Percentiles rank a stretch among this genome's conserved stretches.
Conservation (phyloP, 2,329 filamentous ascomycete species). For the Penicillium sp. region DNA sequence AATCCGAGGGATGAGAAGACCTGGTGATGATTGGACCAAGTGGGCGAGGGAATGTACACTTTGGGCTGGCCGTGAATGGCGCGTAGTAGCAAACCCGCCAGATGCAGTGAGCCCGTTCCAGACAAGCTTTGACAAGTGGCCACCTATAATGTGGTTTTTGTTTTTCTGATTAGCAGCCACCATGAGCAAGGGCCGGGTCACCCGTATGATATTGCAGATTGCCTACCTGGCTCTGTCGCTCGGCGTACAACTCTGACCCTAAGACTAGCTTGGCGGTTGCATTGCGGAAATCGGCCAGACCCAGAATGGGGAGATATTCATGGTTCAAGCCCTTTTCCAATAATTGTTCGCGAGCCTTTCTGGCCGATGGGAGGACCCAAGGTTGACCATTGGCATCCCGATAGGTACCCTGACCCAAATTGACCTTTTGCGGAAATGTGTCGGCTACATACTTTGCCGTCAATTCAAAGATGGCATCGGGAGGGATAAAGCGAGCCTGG, state of each 20-base stretch:
- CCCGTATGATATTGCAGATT: no score
- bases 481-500: slow-evolving; percentile 14
- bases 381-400: slow-evolving; percentile 38
- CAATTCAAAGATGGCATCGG: slow-evolving; percentile 29
- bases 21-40: slow-evolving; percentile 97
- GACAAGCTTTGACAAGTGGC: slow-evolving; percentile 86
- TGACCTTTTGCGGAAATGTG: slow-evolving; percentile 35
- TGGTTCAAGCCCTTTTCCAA: slow-evolving; percentile 80
- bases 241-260: slow-evolving; percentile 49
- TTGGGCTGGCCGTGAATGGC: slow-evolving; percentile 21
- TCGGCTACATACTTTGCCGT: slow-evolving; percentile 25
- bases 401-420: slow-evolving; percentile 40
- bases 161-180: no score
- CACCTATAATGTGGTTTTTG: no score
- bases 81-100: slow-evolving; percentile 27
- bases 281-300: slow-evolving; percentile 76
- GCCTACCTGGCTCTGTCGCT: slow-evolving; percentile 19
- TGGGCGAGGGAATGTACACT: slow-evolving; percentile 88
- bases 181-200: no score
- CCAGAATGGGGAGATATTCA: slow-evolving; percentile 94
- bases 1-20: slow-evolving; percentile 89
- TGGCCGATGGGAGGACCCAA: slow-evolving; percentile 41
- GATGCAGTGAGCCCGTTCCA: slow-evolving; percentile 62
- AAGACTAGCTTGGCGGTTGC: slow-evolving; percentile 86
- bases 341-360: slow-evolving; percentile 18